Evolutionary conservation across 768 basidiomycete species (phyloP), one percentile per base, ranked within the genome.

Genomic region (Auricularia auricula-judae): DNA sequence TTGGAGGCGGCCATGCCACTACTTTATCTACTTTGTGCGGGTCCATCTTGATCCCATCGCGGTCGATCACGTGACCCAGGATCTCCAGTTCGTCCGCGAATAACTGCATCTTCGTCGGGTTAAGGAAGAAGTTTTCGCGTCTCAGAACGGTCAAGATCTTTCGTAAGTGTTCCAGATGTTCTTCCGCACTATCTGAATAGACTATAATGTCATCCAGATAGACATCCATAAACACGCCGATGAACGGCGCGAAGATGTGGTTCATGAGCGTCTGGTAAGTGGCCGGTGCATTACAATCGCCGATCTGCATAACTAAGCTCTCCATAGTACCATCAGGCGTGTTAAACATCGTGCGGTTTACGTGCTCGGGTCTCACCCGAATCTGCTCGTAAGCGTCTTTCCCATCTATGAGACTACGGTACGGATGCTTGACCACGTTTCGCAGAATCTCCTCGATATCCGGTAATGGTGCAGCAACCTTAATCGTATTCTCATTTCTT

Each of bases 261-360:
- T 79, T 79, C 77, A 81, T 81, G 0, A 80, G 62, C 0, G 77
- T 67, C 65, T 80, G 79, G 68, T 76, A 79, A 0, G 79, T 81
- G 0, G 79, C 79, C 0, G 71, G 69, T 0, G 68, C 73, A 62
- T 75, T 75, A 60, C 69, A 70, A 51, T 75, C 71, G 0, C 74
- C 74, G 29, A 70, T 70, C 62, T 78, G 77, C 62, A 79, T 69
- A 0, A 81, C 78, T 0, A 70, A 65, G 43, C 77, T 78, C 1
- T 73, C 75, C 76, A 82, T 80, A 34, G 74, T 80, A 0, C 81
- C 80, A 69, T 78, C 74, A 23, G 76, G 75, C 1, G 75, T 80
- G 0, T 74, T 67, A 51, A 78, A 73, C 1, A 73, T 64, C 0
- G 75, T 74, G 0, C 66, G 65, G 10, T 12, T 11, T 18, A 69